Evolutionary conservation across 2,329 filamentous ascomycete species (phyloP), one percentile per base, ranked within the genome.

Genomic region (Magnaporthales sp.): DNA sequence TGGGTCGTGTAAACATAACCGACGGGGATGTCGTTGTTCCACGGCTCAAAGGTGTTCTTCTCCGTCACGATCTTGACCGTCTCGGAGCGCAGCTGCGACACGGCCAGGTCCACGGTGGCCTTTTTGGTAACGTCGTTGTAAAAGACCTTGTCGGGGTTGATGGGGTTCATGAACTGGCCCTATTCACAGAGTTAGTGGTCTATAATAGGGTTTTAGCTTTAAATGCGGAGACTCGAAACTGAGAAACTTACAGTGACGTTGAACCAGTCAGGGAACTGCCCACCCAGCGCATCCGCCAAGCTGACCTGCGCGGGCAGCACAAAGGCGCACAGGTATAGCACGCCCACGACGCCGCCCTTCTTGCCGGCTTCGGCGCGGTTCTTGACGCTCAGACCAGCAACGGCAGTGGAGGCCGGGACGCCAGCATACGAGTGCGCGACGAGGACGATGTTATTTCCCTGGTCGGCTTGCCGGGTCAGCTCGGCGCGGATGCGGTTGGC

Each of bases 341-440:
- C 13, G 38, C 64, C 66, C 38, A 68, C 66, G 13, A 68, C 66
- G 1, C 68, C 68, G 31, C 65, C 66, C 29, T 54, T n/a, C 6
- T 63, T 60, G 15, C 68, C 68, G 2, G 32, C 56, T 11, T 30
- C 62, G 2, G 31, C 62, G 5, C 68, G 68, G 13, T 65, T n/a
- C 38, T 66, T 65, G 9, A 65, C 60, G 1, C 68, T 65, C 22
- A 65, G 62, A 4, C 68, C 66, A 2, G 67, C 61, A 24, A 67
- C 67, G 13, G 68, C 68, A 4, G 30, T 31, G 11, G 65, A 66
- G n/a, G 64, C 66, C 3, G 66, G 63, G 9, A 69, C 46, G n/a
- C 67, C 67, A 8, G 67, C 67, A 29, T 69, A 69, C 26, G 66
- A 67, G 32, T 69, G 68, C 22, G 61, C 68, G 13, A 69, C 62